Conservation (phyloP, 768 basidiomycete genomes). For the Glaciozyma antarctica region DNA sequence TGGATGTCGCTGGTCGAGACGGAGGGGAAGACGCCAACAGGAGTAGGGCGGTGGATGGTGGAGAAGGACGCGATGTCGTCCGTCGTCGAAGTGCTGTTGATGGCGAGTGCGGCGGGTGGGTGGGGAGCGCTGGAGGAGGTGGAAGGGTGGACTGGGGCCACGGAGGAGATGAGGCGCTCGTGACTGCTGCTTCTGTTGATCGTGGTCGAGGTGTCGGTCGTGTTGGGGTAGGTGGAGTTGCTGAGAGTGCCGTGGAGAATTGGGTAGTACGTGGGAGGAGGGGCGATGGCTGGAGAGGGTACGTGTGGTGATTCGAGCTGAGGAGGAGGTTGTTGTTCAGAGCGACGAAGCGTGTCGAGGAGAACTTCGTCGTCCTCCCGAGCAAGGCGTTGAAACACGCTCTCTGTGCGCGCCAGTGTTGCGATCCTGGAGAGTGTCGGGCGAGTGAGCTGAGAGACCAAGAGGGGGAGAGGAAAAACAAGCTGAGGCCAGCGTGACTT, state of each 20-base stretch:
- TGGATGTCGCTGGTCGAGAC: neutral
- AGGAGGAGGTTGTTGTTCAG: neutral
- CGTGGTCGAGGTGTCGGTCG: neutral
- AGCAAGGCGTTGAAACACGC: no score
- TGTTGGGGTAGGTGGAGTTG: neutral
- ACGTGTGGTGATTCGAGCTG: neutral
- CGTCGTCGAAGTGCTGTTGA: neutral
- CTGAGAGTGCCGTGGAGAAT: constrained; percentile 11
- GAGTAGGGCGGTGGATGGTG: neutral
- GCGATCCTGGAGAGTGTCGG: no score
- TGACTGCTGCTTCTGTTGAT: neutral
- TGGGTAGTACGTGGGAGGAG: neutral
- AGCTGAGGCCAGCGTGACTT: no score
- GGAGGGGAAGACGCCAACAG: neutral
- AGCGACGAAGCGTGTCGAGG: neutral
- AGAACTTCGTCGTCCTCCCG: no score
- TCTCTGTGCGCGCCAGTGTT: no score
- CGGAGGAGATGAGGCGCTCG: neutral
- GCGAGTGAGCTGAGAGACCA: no score
- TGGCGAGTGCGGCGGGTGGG: neutral
- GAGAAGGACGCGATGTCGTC: constrained; percentile 1
- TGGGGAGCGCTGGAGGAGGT: neutral
- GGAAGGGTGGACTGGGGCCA: neutral
- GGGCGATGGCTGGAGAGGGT: neutral
- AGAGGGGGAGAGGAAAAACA: no score